Percentiles rank a stretch among this genome's conserved stretches.
These are phyloP conservation scores for Corylus heterophylla DNA, from an alignment of 306 rosid genomes.

Conservation along the genomic window DNA sequence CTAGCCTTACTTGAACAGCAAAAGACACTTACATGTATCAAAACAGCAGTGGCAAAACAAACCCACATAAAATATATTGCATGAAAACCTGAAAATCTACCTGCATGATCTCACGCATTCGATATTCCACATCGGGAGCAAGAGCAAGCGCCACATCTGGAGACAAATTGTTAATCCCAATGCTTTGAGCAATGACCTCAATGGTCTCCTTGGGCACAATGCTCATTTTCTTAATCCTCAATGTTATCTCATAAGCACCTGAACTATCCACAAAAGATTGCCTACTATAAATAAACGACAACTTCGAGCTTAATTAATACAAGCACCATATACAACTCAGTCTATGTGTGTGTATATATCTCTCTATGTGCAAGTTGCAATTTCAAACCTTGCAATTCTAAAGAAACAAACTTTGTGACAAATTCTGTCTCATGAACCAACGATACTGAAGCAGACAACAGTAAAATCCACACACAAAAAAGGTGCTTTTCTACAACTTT, in stretches of 20 bases:
- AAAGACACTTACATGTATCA: background rate
- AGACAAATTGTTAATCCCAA: conserved; percentile 76
- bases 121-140: conserved; percentile 91
- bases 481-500: background rate
- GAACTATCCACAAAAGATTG: background rate
- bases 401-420: background rate
- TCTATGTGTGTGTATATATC: background rate
- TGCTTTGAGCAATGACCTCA: conserved; percentile 86
- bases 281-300: background rate
- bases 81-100: conserved; percentile 26
- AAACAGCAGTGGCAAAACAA: conserved; percentile 4
- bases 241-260: background rate
- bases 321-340: background rate
- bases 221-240: conserved; percentile 46
- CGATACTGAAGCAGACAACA: background rate
- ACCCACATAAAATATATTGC: background rate
- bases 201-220: conserved; percentile 76
- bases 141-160: conserved; percentile 76
- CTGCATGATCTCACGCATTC: conserved; percentile 96
- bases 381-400: background rate
- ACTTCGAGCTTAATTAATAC: background rate
- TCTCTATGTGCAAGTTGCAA: background rate
- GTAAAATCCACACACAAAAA: background rate
- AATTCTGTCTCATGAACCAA: too few relatives aligned
- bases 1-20: background rate